Evolutionary conservation across 75 land plant species (phyloP).

Genomic region (Picea sitchensis): DNA sequence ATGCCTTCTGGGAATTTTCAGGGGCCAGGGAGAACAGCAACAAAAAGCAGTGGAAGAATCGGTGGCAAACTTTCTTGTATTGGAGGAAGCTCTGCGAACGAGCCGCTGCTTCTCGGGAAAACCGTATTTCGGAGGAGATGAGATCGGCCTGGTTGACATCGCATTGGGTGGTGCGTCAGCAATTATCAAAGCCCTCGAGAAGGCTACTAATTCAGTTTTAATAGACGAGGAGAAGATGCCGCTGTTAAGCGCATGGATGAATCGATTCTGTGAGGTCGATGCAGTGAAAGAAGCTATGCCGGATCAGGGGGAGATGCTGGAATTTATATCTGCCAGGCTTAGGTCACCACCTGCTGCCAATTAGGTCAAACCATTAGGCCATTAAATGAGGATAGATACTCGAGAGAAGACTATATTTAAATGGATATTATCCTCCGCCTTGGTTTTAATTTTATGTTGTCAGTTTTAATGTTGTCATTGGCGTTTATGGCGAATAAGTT

Average conservation of each 20-base stretch:
- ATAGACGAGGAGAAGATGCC: slow-evolving; percentile 32
- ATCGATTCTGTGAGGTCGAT: slow-evolving; percentile 17
- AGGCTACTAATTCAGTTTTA: slow-evolving; percentile 14
- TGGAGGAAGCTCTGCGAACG: slow-evolving; percentile 45
- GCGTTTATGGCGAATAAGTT: no score
- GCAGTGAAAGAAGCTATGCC: slow-evolving; percentile 44
- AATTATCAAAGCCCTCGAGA: slow-evolving; percentile 29
- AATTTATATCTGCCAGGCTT: not conserved
- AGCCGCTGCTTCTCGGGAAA: slow-evolving; percentile 35
- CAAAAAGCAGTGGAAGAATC: slow-evolving; percentile 11
- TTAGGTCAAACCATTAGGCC: no score
- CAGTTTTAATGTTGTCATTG: no score
- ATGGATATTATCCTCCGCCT: no score
- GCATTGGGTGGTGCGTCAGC: slow-evolving; percentile 28
- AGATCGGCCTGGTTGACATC: slow-evolving; percentile 47
- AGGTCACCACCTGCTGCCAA: no score
- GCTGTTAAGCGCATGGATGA: slow-evolving; percentile 26
- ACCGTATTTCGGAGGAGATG: slow-evolving; percentile 48
- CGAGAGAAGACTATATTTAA: no score
- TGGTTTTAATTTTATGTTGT: no score
- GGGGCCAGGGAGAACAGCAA: no score
- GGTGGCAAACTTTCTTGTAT: slow-evolving; percentile 12
- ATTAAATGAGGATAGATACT: no score
- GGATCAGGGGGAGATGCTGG: slow-evolving; percentile 31
- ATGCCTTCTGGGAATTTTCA: no score